These are phyloP conservation scores for Phaseolus coccineus DNA, from an alignment of 331 rosid genomes.

Conservation along the genomic window DNA sequence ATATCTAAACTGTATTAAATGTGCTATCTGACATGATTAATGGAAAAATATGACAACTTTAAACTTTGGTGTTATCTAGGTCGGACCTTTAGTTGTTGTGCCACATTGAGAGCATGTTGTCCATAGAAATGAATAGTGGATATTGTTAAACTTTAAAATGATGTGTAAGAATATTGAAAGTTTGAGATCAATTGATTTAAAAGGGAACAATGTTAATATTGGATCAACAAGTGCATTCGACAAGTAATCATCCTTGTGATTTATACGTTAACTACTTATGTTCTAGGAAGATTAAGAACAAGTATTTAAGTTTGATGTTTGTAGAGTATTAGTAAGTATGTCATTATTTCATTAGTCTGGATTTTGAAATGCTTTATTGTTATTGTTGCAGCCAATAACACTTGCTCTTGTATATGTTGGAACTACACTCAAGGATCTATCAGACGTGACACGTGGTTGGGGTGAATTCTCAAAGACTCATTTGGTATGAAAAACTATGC, in stretches of 20 bases:
- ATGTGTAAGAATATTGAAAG: background rate
- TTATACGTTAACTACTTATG: constrained; percentile 4
- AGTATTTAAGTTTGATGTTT: background rate
- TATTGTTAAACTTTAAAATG: constrained; percentile 12
- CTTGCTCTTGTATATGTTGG: constrained; percentile 86
- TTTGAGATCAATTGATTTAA: constrained; percentile 18
- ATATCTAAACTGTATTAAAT: too few species aligned
- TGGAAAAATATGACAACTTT: background rate
- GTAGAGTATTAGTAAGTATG: background rate
- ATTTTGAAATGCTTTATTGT: constrained; percentile 20
- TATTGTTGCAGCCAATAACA: constrained; percentile 80
- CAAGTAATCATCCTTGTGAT: constrained; percentile 5
- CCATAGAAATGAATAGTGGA: background rate
- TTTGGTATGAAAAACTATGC: constrained; percentile 61
- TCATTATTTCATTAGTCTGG: constrained; percentile 1
- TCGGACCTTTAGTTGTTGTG: constrained; percentile 17
- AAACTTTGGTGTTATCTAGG: background rate
- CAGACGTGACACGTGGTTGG: constrained; percentile 96
- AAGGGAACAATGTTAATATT: background rate
- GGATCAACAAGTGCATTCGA: constrained; percentile 19
- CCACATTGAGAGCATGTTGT: background rate
- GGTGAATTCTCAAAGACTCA: constrained; percentile 70
- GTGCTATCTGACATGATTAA: background rate
- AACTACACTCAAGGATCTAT: constrained; percentile 92
- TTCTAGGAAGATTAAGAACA: constrained; percentile 14